A percentile compares a stretch with the other conserved stretches of the same genome.
phyloP scores from a whole-genome alignment of 2,329 filamentous ascomycete genomes.

The Aspergillus pseudoviridinutans region DNA sequence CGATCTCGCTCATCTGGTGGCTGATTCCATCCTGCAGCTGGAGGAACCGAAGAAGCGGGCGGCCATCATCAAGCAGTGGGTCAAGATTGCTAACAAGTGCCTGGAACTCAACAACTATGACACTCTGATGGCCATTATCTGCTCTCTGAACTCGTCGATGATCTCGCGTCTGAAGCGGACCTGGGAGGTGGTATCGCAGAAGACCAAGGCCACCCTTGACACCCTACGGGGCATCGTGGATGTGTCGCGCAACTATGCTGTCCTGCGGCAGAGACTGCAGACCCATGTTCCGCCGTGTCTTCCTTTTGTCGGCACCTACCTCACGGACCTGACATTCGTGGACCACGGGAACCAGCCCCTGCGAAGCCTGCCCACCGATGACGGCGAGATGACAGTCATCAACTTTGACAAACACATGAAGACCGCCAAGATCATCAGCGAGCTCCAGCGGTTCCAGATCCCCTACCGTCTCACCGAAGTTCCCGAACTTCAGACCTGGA shows the following conservation, averaged over 20 bases:
- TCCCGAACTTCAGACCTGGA: constrained; percentile 88
- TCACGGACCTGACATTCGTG: constrained; percentile 93
- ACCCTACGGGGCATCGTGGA: constrained; percentile 81
- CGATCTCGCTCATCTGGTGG: constrained; percentile 86
- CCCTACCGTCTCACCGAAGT: constrained; percentile 81
- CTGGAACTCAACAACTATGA: constrained; percentile 94
- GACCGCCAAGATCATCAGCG: constrained; percentile 91
- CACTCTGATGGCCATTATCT: constrained; percentile 93
- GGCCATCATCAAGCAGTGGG: constrained; percentile 91
- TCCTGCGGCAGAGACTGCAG: constrained; percentile 75
- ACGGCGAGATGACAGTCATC: constrained; percentile 70
- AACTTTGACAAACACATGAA: constrained; percentile 98
- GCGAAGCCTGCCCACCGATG: constrained; percentile 67
- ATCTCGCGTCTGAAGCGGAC: constrained; percentile 84
- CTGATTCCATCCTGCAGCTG: constrained; percentile 82
- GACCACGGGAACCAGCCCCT: constrained; percentile 89
- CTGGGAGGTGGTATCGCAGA: constrained; percentile 83
- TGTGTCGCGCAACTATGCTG: constrained; percentile 84
- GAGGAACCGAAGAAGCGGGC: constrained; percentile 93
- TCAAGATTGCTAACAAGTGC: constrained; percentile 86
- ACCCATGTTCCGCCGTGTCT: constrained; percentile 87
- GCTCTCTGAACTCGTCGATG: constrained; percentile 85
- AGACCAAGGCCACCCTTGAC: constrained; percentile 75
- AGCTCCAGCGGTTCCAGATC: constrained; percentile 93
- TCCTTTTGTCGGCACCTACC: constrained; percentile 91